These are phyloP conservation scores for Oropetium thomaeum DNA, from an alignment of 176 grass and related monocot species.

Conservation along the genomic window DNA sequence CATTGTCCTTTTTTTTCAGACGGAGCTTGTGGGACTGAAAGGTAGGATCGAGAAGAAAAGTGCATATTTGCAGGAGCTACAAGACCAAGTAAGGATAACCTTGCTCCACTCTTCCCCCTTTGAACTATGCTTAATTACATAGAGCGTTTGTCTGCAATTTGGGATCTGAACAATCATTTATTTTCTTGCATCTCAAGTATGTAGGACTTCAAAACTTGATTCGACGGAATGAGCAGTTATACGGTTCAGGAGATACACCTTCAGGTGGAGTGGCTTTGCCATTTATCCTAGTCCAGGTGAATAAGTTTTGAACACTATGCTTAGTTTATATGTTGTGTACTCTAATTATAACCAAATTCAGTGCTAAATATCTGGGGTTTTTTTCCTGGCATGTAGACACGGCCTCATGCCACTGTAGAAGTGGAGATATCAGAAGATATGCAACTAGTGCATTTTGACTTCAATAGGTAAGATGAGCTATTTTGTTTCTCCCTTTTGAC, in stretches of 20 bases:
- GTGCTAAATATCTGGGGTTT: neutral
- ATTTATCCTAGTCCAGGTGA: conserved; percentile 97
- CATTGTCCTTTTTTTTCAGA: conserved; percentile 43
- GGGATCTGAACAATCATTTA: conserved; percentile 13
- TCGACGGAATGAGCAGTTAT: conserved; percentile 69
- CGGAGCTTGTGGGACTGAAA: conserved; percentile 62
- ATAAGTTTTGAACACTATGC: conserved; percentile 5
- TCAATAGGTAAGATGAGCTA: conserved; percentile 46
- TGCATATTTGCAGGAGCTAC: conserved; percentile 91
- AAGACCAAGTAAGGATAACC: conserved; percentile 79
- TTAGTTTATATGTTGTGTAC: no score
- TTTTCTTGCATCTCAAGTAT: conserved; percentile 50
- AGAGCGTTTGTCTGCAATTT: conserved; percentile 5
- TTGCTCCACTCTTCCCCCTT: neutral
- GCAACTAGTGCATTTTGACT: conserved; percentile 96
- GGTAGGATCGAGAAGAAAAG: conserved; percentile 84
- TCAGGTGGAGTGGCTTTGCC: conserved; percentile 88
- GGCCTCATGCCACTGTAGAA: conserved; percentile 95
- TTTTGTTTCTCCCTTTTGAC: neutral
- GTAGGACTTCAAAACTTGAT: conserved; percentile 85
- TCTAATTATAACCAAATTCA: no score
- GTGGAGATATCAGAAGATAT: conserved; percentile 99
- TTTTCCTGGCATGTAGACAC: conserved; percentile 54
- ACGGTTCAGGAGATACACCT: conserved; percentile 78
- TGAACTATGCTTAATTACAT: neutral